Evolutionary conservation across 2,329 filamentous ascomycete species (phyloP), one percentile per base, ranked within the genome.

Genomic region (Xylaria sp.): DNA sequence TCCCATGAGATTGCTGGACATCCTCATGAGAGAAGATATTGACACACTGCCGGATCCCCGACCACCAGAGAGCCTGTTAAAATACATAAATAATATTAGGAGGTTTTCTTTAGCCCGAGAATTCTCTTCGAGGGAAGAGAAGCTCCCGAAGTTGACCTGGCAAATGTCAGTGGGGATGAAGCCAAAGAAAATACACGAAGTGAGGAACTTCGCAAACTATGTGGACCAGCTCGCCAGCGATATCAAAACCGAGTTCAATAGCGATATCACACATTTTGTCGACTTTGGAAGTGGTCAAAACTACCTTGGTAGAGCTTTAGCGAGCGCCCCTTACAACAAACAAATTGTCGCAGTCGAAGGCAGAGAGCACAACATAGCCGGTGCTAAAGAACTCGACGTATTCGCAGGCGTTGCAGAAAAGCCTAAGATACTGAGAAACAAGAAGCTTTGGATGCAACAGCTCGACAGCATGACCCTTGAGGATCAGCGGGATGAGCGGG

Each of bases 211-310:
- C 76, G 92, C 95, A n/a, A 87, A 88, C 70, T 98, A 95, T 75
- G 88, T 98, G 61, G 87, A 93, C 58, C 76, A 81, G 2, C 81
- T 91, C 9, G 84, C 87, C 0, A 80, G 81, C 62, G 85, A 87
- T 32, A 85, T 97, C 27, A 85, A 87, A 2, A 77, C 82, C 1
- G 82, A 87, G 1, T 86, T 90, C 50, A 82, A 84, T 0, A 80
- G 84, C 56, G 81, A 85, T 14, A 90, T 98, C 68, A 93, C 93
- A 0, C 94, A 98, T 81, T 89, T 97, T 67, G 91, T 98, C 57
- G 96, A 99, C 81, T 97, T 98, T 79, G 96, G 96, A 32, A 97
- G 94, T 61, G 96, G 96, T 0, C 95, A 98, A 79, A 98, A 98
- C 77, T 99, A 99, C 76, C 89, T 99, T 3, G 95, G 96, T 0